Conservation (phyloP, 2,329 filamentous ascomycete species). For the Neopestalotiopsis sp. region DNA sequence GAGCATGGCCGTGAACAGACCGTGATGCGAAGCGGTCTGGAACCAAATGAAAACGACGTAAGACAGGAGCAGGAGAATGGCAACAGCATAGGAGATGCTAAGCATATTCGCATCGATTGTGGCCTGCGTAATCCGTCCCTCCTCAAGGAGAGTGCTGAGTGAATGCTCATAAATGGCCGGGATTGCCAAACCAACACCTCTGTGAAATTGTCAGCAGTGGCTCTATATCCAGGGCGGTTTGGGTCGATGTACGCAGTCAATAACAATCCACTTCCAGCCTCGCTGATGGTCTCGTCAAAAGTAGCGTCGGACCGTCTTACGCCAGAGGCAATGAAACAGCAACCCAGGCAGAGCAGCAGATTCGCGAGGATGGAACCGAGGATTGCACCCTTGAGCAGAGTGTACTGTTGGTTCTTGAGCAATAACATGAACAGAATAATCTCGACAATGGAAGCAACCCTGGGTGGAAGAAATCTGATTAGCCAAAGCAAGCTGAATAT, state of each 20-base stretch:
- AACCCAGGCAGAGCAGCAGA: constrained; percentile 77
- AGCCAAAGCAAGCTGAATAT: background rate
- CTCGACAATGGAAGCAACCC: constrained; percentile 76
- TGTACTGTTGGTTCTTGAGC: constrained; percentile 58
- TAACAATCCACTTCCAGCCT: constrained; percentile 78
- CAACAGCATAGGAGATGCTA: constrained; percentile 72
- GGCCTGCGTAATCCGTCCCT: constrained; percentile 25
- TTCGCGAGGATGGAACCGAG: constrained; percentile 84
- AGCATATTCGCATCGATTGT: constrained; percentile 59
- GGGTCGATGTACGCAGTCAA: constrained; percentile 70
- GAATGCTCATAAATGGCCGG: constrained; percentile 62
- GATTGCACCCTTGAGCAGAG: constrained; percentile 84
- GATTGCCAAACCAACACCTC: constrained; percentile 55
- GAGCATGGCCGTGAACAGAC: constrained; percentile 77
- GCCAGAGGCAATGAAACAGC: constrained; percentile 81
- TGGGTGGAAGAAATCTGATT: constrained; percentile 23
- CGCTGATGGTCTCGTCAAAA: constrained; percentile 78
- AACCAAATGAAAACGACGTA: constrained; percentile 73
- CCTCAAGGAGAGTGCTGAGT: constrained; percentile 23
- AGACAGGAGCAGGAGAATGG: constrained; percentile 72
- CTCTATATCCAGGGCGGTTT: constrained; percentile 36
- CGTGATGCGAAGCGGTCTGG: constrained; percentile 78
- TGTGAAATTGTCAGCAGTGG: constrained; percentile 26
- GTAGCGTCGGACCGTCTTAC: constrained; percentile 68
- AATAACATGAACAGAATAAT: constrained; percentile 84